phyloP scores from a whole-genome alignment of 1,284 basidiomycete species.

The Omphalotus olearius region DNA sequence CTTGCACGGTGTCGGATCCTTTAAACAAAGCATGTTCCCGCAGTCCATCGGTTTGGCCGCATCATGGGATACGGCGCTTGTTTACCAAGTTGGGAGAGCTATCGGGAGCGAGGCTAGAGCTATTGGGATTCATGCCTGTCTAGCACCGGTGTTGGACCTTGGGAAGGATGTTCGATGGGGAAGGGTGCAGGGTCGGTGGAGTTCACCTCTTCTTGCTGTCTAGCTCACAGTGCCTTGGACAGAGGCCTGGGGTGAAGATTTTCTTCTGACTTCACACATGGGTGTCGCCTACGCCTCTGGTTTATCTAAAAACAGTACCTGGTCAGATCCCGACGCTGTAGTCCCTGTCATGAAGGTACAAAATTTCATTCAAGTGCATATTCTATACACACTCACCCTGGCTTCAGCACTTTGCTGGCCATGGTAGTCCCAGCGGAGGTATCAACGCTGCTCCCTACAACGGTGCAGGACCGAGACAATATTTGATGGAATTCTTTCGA shows the following conservation, averaged over 20 bases:
- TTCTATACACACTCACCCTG: not conserved
- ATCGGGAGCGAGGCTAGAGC: slow-evolving; percentile 25
- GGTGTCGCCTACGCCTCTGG: slow-evolving; percentile 25
- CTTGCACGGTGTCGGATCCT: slow-evolving; percentile 26
- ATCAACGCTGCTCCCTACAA: slow-evolving; percentile 26
- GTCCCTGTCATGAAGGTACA: slow-evolving; percentile 25
- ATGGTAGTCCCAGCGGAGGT: slow-evolving; percentile 24
- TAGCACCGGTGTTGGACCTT: slow-evolving; percentile 26
- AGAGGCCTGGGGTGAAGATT: slow-evolving; percentile 27
- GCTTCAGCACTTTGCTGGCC: slow-evolving; percentile 26
- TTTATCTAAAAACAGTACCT: slow-evolving; percentile 24
- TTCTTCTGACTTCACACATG: slow-evolving; percentile 24
- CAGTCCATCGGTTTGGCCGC: slow-evolving; percentile 22
- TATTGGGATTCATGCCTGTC: slow-evolving; percentile 27
- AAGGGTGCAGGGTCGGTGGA: slow-evolving; percentile 21
- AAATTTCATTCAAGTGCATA: not conserved
- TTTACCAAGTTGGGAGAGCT: slow-evolving; percentile 23
- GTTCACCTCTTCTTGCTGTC: not conserved
- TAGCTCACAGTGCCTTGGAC: not conserved
- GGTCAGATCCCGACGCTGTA: slow-evolving; percentile 24
- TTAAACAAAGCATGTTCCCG: slow-evolving; percentile 27
- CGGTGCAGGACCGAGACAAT: slow-evolving; percentile 23
- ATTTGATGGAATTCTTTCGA: slow-evolving; percentile 25
- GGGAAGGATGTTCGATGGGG: slow-evolving; percentile 28
- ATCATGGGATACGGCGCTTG: slow-evolving; percentile 22